phyloP scores from a whole-genome alignment of 805 yeast species.

The Kodamaea kakaduensis region DNA sequence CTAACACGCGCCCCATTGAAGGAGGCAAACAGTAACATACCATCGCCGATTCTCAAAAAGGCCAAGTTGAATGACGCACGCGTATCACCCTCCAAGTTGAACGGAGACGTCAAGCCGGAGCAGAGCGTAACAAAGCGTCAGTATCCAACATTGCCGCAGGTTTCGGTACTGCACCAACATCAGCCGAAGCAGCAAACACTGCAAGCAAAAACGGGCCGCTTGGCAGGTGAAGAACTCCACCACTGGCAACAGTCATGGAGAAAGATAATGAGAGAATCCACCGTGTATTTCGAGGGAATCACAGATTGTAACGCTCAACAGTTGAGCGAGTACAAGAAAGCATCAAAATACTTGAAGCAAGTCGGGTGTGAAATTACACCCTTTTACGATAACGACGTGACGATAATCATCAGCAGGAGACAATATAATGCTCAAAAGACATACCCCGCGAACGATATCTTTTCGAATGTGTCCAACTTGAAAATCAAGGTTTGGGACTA shows the following conservation, averaged over 20 bases:
- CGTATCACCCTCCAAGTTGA: conserved; percentile 8
- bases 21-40: conserved; percentile 39
- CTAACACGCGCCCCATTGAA: conserved; percentile 32
- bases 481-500: conserved; percentile 83
- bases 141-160: conserved; percentile 1
- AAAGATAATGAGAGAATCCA: conserved; percentile 53
- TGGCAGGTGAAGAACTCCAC: conserved; percentile 44
- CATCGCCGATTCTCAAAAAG: conserved; percentile 34
- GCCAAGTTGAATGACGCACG: conserved; percentile 19
- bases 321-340: conserved; percentile 38
- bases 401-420: conserved; percentile 76
- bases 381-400: conserved; percentile 51
- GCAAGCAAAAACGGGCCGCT: conserved; percentile 19
- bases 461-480: conserved; percentile 55
- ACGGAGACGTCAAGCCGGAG: too few relatives aligned
- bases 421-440: conserved; percentile 35
- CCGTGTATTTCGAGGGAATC: conserved; percentile 59
- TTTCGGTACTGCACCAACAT: conserved; percentile 2
- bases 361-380: conserved; percentile 47
- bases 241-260: conserved; percentile 68
- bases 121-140: background rate
- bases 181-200: conserved; percentile 4
- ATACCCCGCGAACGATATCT: conserved; percentile 56
- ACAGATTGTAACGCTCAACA: conserved; percentile 30
- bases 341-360: conserved; percentile 40